Evolutionary conservation across 73 alveolate species (phyloP).

Genomic region (Paraurostyla sp.): DNA sequence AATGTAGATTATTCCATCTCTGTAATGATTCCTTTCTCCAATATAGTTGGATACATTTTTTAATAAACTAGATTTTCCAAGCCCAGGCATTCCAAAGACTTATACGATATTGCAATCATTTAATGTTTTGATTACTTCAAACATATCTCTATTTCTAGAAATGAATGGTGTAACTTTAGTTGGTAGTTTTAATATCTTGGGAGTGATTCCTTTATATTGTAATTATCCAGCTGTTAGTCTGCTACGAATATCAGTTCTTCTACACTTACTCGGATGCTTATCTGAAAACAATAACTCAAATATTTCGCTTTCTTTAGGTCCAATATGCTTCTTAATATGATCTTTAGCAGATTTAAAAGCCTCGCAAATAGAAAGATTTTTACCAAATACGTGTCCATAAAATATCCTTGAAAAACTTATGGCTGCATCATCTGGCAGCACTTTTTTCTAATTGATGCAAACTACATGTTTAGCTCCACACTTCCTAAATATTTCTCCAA

Average conservation of each 20-base stretch:
- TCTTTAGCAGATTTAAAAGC: conserved; percentile 76
- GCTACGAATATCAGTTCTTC: conserved; percentile 36
- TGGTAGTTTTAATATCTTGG: conserved; percentile 50
- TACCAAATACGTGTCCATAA: conserved; percentile 67
- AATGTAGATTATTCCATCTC: conserved; percentile 67
- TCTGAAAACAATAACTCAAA: conserved; percentile 47
- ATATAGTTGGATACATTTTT: conserved; percentile 67
- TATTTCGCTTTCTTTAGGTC: conserved; percentile 72
- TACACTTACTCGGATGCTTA: conserved; percentile 31
- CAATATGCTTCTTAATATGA: conserved; percentile 61
- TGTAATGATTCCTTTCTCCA: conserved; percentile 64
- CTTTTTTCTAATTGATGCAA: conserved; percentile 72
- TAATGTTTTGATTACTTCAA: conserved; percentile 58
- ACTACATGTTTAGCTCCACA: conserved; percentile 85
- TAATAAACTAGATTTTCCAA: conserved; percentile 69
- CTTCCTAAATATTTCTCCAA: conserved; percentile 72
- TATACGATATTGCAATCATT: conserved; percentile 43
- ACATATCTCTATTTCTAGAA: conserved; percentile 70
- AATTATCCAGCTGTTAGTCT: conserved; percentile 49
- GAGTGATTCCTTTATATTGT: conserved; percentile 45
- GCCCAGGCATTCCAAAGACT: conserved; percentile 76
- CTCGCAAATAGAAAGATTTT: conserved; percentile 70
- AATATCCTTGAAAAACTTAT: conserved; percentile 73
- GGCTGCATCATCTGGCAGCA: conserved; percentile 78
- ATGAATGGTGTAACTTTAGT: conserved; percentile 53